A percentile compares a stretch with the other conserved stretches of the same genome.
These are phyloP conservation scores for Beauveria brongniartii DNA, from an alignment of 2,329 filamentous ascomycete species.

Conservation along the genomic window DNA sequence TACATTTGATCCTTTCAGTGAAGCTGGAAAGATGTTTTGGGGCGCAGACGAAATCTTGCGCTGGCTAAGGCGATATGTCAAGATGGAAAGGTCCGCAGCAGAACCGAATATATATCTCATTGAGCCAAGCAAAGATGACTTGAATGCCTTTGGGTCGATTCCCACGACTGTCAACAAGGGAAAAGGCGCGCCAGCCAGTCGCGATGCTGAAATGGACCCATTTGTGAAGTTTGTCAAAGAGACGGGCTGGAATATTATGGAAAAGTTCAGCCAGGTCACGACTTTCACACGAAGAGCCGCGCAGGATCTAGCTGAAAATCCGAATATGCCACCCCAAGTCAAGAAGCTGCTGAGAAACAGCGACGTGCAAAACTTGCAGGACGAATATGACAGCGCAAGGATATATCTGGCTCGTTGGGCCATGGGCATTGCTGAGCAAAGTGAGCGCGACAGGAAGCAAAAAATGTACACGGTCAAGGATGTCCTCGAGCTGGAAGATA, in stretches of 20 bases:
- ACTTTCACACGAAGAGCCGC: conserved; percentile 90
- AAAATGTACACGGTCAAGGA: conserved; percentile 91
- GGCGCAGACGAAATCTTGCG: conserved; percentile 90
- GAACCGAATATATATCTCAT: conserved; percentile 90
- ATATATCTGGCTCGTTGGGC: conserved; percentile 95
- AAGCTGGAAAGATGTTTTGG: conserved; percentile 87
- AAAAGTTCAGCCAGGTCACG: conserved; percentile 94
- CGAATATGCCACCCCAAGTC: conserved; percentile 82
- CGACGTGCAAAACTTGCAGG: conserved; percentile 88
- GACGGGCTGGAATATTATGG: conserved; percentile 90
- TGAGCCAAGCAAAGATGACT: conserved; percentile 79
- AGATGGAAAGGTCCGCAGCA: conserved; percentile 72
- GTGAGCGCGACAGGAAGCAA: conserved; percentile 76
- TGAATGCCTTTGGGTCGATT: conserved; percentile 66
- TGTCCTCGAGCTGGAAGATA: conserved; percentile 88
- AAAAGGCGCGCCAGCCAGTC: conserved; percentile 29
- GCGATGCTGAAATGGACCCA: conserved; percentile 79
- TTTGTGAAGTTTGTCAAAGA: conserved; percentile 91
- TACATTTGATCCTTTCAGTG: conserved; percentile 83
- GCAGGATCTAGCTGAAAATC: conserved; percentile 85
- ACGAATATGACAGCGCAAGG: conserved; percentile 94
- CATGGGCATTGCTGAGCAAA: conserved; percentile 97
- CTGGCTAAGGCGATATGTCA: conserved; percentile 80
- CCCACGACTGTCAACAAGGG: conserved; percentile 34
- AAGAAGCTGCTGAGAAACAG: conserved; percentile 78